Evolutionary conservation across 768 basidiomycete species (phyloP), one percentile per base, ranked within the genome.

Genomic region (Hydnomerulius pinastri): DNA sequence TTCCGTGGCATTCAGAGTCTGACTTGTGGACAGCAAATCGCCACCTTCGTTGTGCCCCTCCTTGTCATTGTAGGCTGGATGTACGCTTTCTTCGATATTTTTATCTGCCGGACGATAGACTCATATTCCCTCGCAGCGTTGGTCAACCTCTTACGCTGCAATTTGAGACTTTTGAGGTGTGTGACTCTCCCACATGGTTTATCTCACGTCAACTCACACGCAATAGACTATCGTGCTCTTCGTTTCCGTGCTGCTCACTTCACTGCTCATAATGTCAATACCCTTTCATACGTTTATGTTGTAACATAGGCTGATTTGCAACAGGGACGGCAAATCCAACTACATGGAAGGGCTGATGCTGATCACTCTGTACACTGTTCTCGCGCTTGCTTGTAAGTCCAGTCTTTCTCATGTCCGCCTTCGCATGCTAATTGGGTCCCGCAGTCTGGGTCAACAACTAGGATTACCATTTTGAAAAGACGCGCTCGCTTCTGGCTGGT

Each of bases 281-380:
- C 32, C 29, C 23, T 32, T 43, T 35, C 13, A 10, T 36, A 42
- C 12, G 24, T 33, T 44, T 17, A 43, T 53, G 28, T 30, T 30
- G 28, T 46, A 39, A 44, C 33, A 37, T 43, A 8, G 6, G 29
- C 38, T 50, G n/a, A 35, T 30, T 18, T 29, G 37, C 21, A 40
- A 8, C 57, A 81, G 84, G 71, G 87, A 91, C 55, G 92, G 92
- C 38, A 87, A 86, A 60, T 86, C 88, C 13, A 94, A 95, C 62
- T 94, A 92, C 63, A 89, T 96, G 86, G 93, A 95, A 71, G 94
- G 94, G 28, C 65, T 92, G 36, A 88, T 94, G 90, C 71, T 46
- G 36, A 64, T 53, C 38, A 60, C 48, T 42, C 59, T 72, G 9
- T 73, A 73, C 56, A 52, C 71, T 15, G 69, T 76, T 41, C 73